A percentile compares a stretch with the other conserved stretches of the same genome.
phyloP scores from a whole-genome alignment of 2,329 filamentous ascomycete genomes.

The Fonsecaea monophora region DNA sequence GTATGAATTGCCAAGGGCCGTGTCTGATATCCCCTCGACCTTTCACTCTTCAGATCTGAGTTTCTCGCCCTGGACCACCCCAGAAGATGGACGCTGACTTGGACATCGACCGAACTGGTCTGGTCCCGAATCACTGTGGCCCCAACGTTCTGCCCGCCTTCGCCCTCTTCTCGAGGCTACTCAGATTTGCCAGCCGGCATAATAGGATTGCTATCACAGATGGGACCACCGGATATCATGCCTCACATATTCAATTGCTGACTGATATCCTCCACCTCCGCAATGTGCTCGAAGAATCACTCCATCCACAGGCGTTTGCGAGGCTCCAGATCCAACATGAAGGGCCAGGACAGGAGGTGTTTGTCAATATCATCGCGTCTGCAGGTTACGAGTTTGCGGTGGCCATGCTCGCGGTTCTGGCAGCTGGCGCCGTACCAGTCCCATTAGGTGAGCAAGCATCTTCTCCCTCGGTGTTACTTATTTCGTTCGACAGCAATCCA shows the following conservation, averaged over 20 bases:
- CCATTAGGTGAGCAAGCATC: slow-evolving; percentile 36
- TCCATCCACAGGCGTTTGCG: slow-evolving; percentile 40
- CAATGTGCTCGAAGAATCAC: slow-evolving; percentile 26
- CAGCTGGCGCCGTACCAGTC: slow-evolving; percentile 46
- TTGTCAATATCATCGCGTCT: slow-evolving; percentile 43
- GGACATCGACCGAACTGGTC: too few relatives aligned
- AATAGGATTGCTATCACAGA: slow-evolving; percentile 40
- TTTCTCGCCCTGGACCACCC: too few relatives aligned
- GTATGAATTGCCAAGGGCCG: too few relatives aligned
- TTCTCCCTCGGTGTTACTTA: too few relatives aligned
- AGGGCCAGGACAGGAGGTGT: slow-evolving; percentile 46
- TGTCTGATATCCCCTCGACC: too few relatives aligned
- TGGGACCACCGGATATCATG: slow-evolving; percentile 39
- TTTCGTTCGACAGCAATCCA: too few relatives aligned
- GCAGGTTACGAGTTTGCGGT: slow-evolving; percentile 47
- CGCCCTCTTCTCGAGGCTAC: background rate
- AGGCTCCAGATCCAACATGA: slow-evolving; percentile 42
- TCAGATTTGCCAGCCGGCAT: slow-evolving; percentile 40
- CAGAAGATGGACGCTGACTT: too few relatives aligned
- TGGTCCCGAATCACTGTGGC: background rate
- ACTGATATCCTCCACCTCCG: slow-evolving; percentile 54
- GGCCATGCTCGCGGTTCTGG: slow-evolving; percentile 43
- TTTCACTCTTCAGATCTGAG: too few relatives aligned
- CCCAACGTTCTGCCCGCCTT: slow-evolving; percentile 1
- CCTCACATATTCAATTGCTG: slow-evolving; percentile 52